Evolutionary conservation across 108 stramenopile species (phyloP).

Genomic region (Cyclotella atomus): DNA sequence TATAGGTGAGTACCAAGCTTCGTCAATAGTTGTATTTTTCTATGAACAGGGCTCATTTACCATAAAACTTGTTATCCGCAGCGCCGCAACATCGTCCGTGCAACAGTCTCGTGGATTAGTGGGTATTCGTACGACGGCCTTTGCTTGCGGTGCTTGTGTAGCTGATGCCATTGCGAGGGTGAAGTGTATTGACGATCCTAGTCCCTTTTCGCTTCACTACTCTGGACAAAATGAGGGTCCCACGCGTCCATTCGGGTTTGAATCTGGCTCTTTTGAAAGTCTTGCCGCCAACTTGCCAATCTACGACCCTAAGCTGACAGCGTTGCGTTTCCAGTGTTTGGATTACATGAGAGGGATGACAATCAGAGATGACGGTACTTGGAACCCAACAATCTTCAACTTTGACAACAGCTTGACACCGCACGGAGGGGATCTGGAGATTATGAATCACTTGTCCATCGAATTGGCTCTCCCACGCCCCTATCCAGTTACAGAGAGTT

Average conservation of each 20-base stretch:
- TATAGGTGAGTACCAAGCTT: no score
- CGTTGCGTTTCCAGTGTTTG: slow-evolving; percentile 89
- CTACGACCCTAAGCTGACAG: slow-evolving; percentile 85
- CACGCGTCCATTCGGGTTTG: slow-evolving; percentile 94
- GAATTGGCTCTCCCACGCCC: slow-evolving; percentile 83
- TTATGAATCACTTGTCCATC: slow-evolving; percentile 84
- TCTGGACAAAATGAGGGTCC: slow-evolving; percentile 95
- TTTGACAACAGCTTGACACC: slow-evolving; percentile 81
- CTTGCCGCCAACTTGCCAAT: slow-evolving; percentile 94
- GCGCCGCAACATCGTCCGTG: slow-evolving; percentile 90
- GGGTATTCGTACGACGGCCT: slow-evolving; percentile 95
- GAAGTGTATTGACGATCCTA: slow-evolving; percentile 94
- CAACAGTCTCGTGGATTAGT: slow-evolving; percentile 96
- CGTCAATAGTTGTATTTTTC: no score
- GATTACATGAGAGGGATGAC: slow-evolving; percentile 92
- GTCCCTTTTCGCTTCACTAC: slow-evolving; percentile 94
- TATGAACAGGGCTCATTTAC: no score
- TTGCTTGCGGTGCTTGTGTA: slow-evolving; percentile 94
- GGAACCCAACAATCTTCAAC: slow-evolving; percentile 87
- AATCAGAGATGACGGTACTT: slow-evolving; percentile 68
- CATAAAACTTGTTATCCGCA: no score
- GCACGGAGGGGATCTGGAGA: slow-evolving; percentile 77
- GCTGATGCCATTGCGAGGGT: slow-evolving; percentile 96
- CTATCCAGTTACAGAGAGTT: slow-evolving; percentile 66
- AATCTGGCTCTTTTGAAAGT: slow-evolving; percentile 93